Base-by-base conservation (phyloP, 495 filamentous ascomycete genomes). In the Trichocladium antarcticum region DNA sequence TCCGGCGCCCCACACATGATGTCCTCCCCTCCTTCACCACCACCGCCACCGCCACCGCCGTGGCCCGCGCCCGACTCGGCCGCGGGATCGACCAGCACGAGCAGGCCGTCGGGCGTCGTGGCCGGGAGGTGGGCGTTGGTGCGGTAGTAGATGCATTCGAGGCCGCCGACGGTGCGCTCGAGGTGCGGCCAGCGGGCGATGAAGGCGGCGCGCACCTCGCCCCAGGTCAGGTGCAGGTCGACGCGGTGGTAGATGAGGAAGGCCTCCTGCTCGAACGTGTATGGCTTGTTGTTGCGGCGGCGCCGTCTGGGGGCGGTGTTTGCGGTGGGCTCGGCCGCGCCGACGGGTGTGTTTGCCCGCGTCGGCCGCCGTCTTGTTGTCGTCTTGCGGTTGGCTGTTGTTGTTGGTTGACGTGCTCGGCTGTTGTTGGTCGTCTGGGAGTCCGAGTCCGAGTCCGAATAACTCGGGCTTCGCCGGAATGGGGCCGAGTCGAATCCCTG, bases 101-200 rank as follows among this genome's bases (percentile, higher is more conserved):
- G 39, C 2, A 66, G 50, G 17, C 45, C 49, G 21, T 56, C 60
- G 12, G 57, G 11, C 10, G 32, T 32, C 6, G 20, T 29, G 12
- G 12, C 50, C 14, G 64, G 44, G 8, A 27, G 29, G 12, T 45
- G 35, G 0, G 9, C 12, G 48, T 73, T 71, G 16, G 63, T 52
- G 10, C 70, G 63, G 50, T 73, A 73, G 51, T 60, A 61, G 10
- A 54, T 47, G 42, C 70, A 67, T 27, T 68, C 57, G 3, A 73
- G 52, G 0, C 62, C 68, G 3, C 22, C 42, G 5, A 32, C 56
- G 48, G 34, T 58, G 31, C 57, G 54, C n/a, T 29, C 47, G 12
- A 32, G 41, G 37, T 11, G 50, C 15, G 48, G 49, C 47, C 52
- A 70, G 35, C 51, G 58, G 3, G 44, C 27, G n/a, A 39, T 22